Evolutionary conservation across 495 filamentous ascomycete genomes (phyloP).

Genomic region (Aspergillus campestris): DNA sequence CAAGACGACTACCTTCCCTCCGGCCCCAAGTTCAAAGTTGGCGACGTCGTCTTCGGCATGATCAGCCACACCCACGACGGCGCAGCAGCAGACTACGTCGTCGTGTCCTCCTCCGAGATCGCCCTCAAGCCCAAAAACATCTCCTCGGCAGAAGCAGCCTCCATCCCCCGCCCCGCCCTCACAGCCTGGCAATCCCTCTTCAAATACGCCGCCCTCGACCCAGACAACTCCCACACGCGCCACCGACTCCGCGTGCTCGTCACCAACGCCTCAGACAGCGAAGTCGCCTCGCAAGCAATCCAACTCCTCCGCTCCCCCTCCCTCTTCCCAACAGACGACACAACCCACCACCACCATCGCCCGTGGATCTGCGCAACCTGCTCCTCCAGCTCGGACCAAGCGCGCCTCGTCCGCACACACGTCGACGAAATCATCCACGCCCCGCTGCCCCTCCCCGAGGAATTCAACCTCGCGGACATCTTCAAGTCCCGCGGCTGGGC

Average conservation of each 20-base stretch:
- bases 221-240: slow-evolving; percentile 5
- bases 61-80: slow-evolving; percentile 40
- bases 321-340: slow-evolving; percentile 16
- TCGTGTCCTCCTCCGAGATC: slow-evolving; percentile 43
- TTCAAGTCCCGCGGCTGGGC: slow-evolving; percentile 26
- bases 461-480: slow-evolving; percentile 20
- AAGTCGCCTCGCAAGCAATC: slow-evolving; percentile 30
- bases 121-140: slow-evolving; percentile 40
- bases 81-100: slow-evolving; percentile 42
- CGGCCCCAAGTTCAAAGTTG: slow-evolving; percentile 38
- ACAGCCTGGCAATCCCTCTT: slow-evolving; percentile 57
- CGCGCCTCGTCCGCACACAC: slow-evolving; percentile 15
- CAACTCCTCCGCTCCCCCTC: slow-evolving; percentile 26
- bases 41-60: slow-evolving; percentile 46
- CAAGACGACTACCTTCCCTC: slow-evolving; percentile 26
- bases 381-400: slow-evolving; percentile 19
- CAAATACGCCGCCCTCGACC: slow-evolving; percentile 33
- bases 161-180: slow-evolving; percentile 43
- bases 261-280: slow-evolving; percentile 29
- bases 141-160: slow-evolving; percentile 39
- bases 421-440: slow-evolving; percentile 28
- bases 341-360: slow-evolving; percentile 1
- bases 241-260: slow-evolving; percentile 22
- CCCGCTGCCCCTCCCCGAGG: slow-evolving; percentile 12
- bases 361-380: slow-evolving; percentile 38